Evolutionary conservation across 2,329 filamentous ascomycete species (phyloP), one percentile per base, ranked within the genome.

Genomic region (Didymella arachidicola): DNA sequence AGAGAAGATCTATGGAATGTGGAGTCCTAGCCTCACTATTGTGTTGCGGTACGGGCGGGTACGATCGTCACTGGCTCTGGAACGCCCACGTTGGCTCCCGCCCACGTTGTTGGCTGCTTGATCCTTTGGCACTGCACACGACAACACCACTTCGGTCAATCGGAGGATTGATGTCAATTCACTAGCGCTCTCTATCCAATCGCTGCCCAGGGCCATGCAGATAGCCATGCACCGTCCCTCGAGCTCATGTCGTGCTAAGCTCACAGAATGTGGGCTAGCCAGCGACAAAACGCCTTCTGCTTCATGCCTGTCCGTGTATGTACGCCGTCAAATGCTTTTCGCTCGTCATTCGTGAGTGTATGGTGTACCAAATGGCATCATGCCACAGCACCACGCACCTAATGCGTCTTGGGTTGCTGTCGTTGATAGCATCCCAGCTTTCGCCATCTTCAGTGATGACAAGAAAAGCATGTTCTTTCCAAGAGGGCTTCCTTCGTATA

Each of bases 51-150:
- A 64, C 66, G 53, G 62, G 42, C 25, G 70, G 71, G 63, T 67
- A 36, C 49, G 57, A 54, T 62, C 36, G 59, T 48, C 30, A 48
- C 54, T 50, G 46, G 55, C 53, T 71, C 58, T 71, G 61, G 73
- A 69, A 72, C 61, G 69, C 72, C 72, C 72, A 76, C 72, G 73
- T 73, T 72, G 71, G 62, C 67, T 61, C 56, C 54, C 49, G 61
- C 45, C 60, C 49, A 45, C 34, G 19, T 45, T 62, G 62, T 64
- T 72, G 65, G 65, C 64, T 67, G 64, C 64, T 66, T 45, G 50
- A 58, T 55, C 56, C 57, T 66, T 57, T 49, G 59, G 48, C 59
- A 45, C 60, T 58, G 57, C 62, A 66, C 56, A 57, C 42, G 55
- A 49, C 56, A 61, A 49, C 47, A 58, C 50, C 43, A 63, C 53